phyloP scores from a whole-genome alignment of 1,139 yeast species.

The Hansenula sp. region DNA sequence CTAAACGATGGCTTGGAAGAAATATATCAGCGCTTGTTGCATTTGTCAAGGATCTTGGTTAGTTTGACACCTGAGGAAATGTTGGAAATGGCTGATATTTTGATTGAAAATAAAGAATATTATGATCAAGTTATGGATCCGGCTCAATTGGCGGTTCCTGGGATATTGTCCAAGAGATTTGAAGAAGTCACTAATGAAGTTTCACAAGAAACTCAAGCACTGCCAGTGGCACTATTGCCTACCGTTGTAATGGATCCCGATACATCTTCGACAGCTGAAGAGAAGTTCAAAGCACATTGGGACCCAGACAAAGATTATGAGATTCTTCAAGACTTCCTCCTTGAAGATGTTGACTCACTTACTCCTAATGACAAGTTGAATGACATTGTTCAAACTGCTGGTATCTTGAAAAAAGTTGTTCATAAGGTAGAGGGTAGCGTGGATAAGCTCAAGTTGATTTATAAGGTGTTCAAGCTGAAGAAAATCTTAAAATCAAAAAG shows the following conservation, averaged over 20 bases:
- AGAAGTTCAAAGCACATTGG: conserved; percentile 6
- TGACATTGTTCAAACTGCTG: conserved; percentile 3
- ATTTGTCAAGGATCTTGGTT: conserved; percentile 14
- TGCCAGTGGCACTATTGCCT: background rate
- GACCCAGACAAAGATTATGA: conserved; percentile 12
- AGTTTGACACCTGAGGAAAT: conserved; percentile 13
- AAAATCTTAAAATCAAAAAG: conserved; percentile 1
- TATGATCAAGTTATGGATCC: background rate
- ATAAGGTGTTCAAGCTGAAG: conserved; percentile 1
- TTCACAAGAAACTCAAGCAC: background rate
- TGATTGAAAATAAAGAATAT: conserved; percentile 7
- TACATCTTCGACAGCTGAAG: background rate
- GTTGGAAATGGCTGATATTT: conserved; percentile 12
- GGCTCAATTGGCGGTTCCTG: background rate
- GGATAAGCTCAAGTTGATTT: background rate
- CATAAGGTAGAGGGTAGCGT: background rate
- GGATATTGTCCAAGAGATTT: background rate
- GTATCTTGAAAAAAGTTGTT: conserved; percentile 1
- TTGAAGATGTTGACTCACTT: background rate
- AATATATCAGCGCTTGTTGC: conserved; percentile 10
- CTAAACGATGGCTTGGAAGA: conserved; percentile 10
- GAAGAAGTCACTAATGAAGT: background rate
- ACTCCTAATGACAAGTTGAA: conserved; percentile 1
- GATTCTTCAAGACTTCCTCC: conserved; percentile 2
- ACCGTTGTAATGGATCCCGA: background rate